phyloP scores from a whole-genome alignment of 2,329 filamentous ascomycete species.

The Colletotrichum gloeosporioides region DNA sequence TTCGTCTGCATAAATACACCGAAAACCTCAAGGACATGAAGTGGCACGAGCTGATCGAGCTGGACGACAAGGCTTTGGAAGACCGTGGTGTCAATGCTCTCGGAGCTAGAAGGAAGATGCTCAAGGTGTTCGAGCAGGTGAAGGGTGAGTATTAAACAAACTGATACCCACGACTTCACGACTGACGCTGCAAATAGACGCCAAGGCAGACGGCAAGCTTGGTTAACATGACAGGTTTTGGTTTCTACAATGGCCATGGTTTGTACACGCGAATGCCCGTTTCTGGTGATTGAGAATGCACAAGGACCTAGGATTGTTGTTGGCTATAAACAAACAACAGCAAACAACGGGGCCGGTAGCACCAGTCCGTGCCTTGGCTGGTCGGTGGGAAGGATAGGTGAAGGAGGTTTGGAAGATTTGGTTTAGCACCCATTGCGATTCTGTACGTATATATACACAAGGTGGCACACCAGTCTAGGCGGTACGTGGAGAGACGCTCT shows the following conservation, averaged over 20 bases:
- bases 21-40: conserved; percentile 97
- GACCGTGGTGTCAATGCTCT: conserved; percentile 93
- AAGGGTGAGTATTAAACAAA: conserved; percentile 60
- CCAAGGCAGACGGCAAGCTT: conserved; percentile 72
- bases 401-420: background rate
- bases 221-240: conserved; percentile 32
- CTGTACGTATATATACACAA: conserved; percentile 11
- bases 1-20: conserved; percentile 97
- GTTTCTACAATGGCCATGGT: background rate
- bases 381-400: background rate
- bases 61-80: conserved; percentile 93
- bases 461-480: background rate
- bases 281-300: background rate
- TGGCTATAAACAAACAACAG: background rate
- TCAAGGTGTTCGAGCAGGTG: conserved; percentile 99
- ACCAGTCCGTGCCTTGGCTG: background rate
- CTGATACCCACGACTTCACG: background rate
- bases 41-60: conserved; percentile 89
- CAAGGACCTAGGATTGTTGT: background rate
- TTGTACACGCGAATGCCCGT: background rate
- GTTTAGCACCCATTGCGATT: conserved; percentile 1
- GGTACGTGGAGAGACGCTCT: background rate
- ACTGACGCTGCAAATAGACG: conserved; percentile 5
- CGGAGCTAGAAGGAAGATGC: conserved; percentile 94
- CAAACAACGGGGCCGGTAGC: background rate